phyloP scores from a whole-genome alignment of 148 eudicot species.

The Silene conica region DNA sequence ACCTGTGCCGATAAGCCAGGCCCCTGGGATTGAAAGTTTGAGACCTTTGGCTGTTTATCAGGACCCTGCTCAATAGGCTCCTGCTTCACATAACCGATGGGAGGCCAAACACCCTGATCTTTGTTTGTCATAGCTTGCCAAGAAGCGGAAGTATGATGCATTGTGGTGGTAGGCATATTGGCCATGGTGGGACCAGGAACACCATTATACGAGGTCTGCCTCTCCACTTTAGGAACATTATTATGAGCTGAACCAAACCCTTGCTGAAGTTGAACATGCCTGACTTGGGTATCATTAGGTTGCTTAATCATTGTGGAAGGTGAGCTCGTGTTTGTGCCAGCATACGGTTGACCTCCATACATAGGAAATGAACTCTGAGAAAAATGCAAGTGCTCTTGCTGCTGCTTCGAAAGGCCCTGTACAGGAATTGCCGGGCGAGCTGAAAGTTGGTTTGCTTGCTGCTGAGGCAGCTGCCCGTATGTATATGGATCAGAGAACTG shows the following conservation, averaged over 20 bases:
- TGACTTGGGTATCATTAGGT: constrained; percentile 45
- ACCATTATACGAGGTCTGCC: constrained; percentile 41
- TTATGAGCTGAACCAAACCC: constrained; percentile 36
- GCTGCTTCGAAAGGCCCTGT: constrained; percentile 69
- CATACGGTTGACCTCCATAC: constrained; percentile 51
- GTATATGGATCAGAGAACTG: constrained; percentile 43
- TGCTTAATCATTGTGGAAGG: constrained; percentile 47
- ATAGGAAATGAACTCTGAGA: constrained; percentile 59
- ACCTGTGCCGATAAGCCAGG: constrained; percentile 33
- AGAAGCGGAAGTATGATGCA: constrained; percentile 42
- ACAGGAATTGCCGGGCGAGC: constrained; percentile 37
- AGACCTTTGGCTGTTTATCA: constrained; percentile 50
- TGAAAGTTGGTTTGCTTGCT: constrained; percentile 46
- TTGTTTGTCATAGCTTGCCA: constrained; percentile 46
- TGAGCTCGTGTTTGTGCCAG: constrained; percentile 43
- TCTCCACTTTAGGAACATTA: constrained; percentile 43
- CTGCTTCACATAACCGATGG: constrained; percentile 53
- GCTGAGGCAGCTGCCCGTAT: constrained; percentile 33
- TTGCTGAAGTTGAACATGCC: constrained; percentile 56
- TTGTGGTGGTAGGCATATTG: constrained; percentile 31
- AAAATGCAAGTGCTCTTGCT: constrained; percentile 70
- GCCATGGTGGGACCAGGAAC: constrained; percentile 36
- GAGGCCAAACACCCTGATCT: constrained; percentile 45
- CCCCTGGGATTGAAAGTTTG: constrained; percentile 37
- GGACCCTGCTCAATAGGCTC: constrained; percentile 55